Conservation (phyloP, 2,329 filamentous ascomycete species). For the Didymella exigua region DNA sequence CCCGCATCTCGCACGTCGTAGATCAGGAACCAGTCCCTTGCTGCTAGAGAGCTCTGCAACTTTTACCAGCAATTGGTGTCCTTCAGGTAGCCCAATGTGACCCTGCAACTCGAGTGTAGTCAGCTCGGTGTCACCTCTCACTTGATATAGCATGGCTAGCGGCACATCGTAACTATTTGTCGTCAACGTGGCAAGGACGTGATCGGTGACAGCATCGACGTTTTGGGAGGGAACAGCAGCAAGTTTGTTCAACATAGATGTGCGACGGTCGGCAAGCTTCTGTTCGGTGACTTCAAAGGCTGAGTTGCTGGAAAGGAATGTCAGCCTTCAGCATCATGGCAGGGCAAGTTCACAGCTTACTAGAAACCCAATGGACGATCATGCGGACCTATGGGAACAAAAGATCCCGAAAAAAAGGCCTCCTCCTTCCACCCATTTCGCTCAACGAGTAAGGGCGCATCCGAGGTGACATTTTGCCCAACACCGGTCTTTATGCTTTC, state of each 20-base stretch:
- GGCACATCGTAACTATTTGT: conserved; percentile 31
- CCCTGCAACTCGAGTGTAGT: conserved; percentile 25
- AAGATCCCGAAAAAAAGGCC: conserved; percentile 33
- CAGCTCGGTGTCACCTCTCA: conserved; percentile 1
- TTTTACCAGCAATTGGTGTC: conserved; percentile 28
- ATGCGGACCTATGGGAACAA: conserved; percentile 28
- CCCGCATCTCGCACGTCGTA: conserved; percentile 20
- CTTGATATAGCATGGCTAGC: conserved; percentile 32
- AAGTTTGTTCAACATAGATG: conserved; percentile 32
- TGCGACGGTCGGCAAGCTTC: conserved; percentile 30
- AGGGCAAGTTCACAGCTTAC: background rate
- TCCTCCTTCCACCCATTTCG: conserved; percentile 30
- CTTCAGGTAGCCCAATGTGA: conserved; percentile 30
- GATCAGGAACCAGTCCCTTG: conserved; percentile 27
- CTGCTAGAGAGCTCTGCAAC: conserved; percentile 15
- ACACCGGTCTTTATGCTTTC: conserved; percentile 19
- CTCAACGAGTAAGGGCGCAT: conserved; percentile 27
- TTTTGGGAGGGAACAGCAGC: conserved; percentile 24
- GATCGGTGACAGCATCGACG: conserved; percentile 16
- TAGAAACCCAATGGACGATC: conserved; percentile 31
- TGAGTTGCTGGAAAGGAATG: conserved; percentile 17
- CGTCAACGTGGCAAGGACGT: conserved; percentile 26
- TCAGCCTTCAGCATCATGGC: background rate
- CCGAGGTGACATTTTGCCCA: conserved; percentile 26
- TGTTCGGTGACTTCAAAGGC: conserved; percentile 33